Percentiles rank a stretch among this genome's conserved stretches.
These are phyloP conservation scores for Ophiostoma angusticollis DNA, from an alignment of 2,329 filamentous ascomycete genomes.

Conservation along the genomic window DNA sequence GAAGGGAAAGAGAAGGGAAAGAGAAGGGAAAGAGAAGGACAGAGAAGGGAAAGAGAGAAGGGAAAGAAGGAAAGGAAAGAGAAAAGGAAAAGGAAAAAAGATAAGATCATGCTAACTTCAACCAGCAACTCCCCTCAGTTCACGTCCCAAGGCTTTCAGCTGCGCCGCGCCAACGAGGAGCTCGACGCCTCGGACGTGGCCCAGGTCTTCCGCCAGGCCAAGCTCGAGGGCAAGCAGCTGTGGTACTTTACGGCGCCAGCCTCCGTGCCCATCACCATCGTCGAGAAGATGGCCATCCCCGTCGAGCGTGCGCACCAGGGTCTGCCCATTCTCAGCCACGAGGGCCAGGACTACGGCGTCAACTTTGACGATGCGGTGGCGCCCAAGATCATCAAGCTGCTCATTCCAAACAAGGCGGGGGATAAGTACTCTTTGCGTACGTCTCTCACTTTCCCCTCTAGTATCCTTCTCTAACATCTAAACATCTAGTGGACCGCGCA, in stretches of 20 bases:
- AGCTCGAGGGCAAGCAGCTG: conserved; percentile 56
- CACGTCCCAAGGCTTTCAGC: conserved; percentile 38
- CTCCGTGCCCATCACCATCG: conserved; percentile 52
- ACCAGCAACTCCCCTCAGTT: conserved; percentile 26
- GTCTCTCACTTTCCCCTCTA: conserved; percentile 15
- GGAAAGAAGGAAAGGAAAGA: too few species aligned
- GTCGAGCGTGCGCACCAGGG: conserved; percentile 40
- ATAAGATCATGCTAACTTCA: too few species aligned
- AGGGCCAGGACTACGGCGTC: conserved; percentile 50
- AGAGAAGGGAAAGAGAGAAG: too few species aligned
- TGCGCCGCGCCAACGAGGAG: conserved; percentile 36
- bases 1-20: too few species aligned
- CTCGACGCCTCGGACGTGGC: conserved; percentile 32
- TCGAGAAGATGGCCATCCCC: conserved; percentile 51
- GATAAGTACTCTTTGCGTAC: conserved; percentile 41
- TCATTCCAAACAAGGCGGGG: conserved; percentile 45
- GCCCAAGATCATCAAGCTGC: conserved; percentile 40
- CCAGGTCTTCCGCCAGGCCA: conserved; percentile 43
- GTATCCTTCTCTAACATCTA: conserved; percentile 7
- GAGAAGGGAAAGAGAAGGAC: too few species aligned
- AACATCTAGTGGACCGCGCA: conserved; percentile 27
- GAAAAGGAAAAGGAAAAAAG: too few species aligned
- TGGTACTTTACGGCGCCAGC: conserved; percentile 71
- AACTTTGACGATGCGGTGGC: conserved; percentile 39
- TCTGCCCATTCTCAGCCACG: conserved; percentile 45